phyloP scores from a whole-genome alignment of 768 basidiomycete species.

The Rhodotorula babjevae region DNA sequence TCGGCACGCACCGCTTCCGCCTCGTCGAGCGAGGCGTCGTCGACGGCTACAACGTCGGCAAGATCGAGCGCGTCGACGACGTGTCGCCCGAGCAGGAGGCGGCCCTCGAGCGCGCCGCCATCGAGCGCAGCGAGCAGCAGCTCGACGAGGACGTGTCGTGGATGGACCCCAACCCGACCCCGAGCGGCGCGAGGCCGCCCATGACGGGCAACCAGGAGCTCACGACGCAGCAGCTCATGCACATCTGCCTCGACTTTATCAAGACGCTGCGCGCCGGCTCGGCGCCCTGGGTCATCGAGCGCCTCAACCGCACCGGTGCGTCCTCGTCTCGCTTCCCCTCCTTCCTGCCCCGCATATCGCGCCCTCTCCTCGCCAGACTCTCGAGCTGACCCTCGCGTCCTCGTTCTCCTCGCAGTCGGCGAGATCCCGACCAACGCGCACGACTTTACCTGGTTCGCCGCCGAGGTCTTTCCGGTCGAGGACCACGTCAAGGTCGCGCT shows the following conservation, averaged over 20 bases:
- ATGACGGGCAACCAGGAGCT: conserved; percentile 42
- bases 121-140: conserved; percentile 16
- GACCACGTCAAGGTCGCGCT: conserved; percentile 88
- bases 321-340: conserved; percentile 7
- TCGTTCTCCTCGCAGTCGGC: conserved; percentile 23
- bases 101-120: conserved; percentile 46
- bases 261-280: conserved; percentile 62
- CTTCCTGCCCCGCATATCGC: background rate
- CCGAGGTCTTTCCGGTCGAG: conserved; percentile 78
- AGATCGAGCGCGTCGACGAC: conserved; percentile 49
- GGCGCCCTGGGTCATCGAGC: conserved; percentile 89
- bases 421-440: conserved; percentile 39
- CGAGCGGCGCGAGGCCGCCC: conserved; percentile 14
- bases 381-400: background rate
- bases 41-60: conserved; percentile 70
- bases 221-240: conserved; percentile 59
- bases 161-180: background rate
- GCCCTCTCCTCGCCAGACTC: no score
- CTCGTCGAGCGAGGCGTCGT: conserved; percentile 73
- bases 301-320: conserved; percentile 67
- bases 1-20: conserved; percentile 71
- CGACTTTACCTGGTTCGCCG: conserved; percentile 42
- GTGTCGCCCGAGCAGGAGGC: conserved; percentile 50
- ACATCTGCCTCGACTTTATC: conserved; percentile 60
- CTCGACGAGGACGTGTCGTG: background rate